phyloP scores from a whole-genome alignment of 225 moss, liverwort and hornwort genomes.

The Polytrichum commune region DNA sequence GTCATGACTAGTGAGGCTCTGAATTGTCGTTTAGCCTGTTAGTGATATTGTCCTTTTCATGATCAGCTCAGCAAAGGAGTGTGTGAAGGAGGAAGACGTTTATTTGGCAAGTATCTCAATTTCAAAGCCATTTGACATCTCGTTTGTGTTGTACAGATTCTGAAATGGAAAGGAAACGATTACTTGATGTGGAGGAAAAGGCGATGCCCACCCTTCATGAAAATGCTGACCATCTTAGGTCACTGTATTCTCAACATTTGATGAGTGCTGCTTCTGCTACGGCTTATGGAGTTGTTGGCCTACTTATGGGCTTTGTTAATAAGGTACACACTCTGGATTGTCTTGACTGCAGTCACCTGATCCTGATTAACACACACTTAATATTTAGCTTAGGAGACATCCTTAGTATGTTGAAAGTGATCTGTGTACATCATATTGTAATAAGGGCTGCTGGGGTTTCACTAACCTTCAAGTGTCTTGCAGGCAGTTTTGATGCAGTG shows the following conservation, averaged over 20 bases:
- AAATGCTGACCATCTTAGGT: slow-evolving; percentile 54
- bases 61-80: background rate
- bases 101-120: too few species aligned
- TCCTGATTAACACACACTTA: background rate
- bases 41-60: background rate
- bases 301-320: slow-evolving; percentile 66
- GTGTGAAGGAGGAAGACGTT: background rate
- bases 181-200: slow-evolving; percentile 42
- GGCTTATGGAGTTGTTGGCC: slow-evolving; percentile 55
- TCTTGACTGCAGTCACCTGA: background rate
- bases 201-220: slow-evolving; percentile 29
- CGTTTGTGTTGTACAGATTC: slow-evolving; percentile 17
- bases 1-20: background rate
- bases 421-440: too few species aligned
- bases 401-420: too few species aligned
- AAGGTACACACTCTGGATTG: slow-evolving; percentile 32
- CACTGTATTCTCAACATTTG: slow-evolving; percentile 51
- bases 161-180: slow-evolving; percentile 35
- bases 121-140: background rate
- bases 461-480: background rate
- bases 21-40: background rate
- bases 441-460: background rate
- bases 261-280: slow-evolving; percentile 60
- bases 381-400: too few species aligned
- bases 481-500: slow-evolving; percentile 67